Conservation (phyloP, 306 rosid species). For the Lathyrus sativus region DNA sequence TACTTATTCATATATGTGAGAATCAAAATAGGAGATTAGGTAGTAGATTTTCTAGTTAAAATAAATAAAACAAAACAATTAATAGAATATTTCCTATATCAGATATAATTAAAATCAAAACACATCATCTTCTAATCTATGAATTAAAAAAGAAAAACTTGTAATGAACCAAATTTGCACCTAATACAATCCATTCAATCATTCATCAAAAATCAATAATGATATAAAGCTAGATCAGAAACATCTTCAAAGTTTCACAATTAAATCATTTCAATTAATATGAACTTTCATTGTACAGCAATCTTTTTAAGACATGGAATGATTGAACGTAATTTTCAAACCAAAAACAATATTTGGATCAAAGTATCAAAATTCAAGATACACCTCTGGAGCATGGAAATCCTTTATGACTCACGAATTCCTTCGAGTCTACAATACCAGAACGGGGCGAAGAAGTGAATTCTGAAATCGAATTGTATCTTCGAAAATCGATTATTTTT, state of each 20-base stretch:
- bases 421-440: slow-evolving; percentile 23
- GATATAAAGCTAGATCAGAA: background rate
- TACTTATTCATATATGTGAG: background rate
- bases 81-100: background rate
- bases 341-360: background rate
- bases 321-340: background rate
- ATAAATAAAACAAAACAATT: background rate
- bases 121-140: background rate
- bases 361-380: background rate
- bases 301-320: background rate
- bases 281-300: background rate
- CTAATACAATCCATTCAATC: background rate
- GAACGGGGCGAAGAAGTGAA: slow-evolving; percentile 4
- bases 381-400: slow-evolving; percentile 16
- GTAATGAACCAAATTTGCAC: background rate
- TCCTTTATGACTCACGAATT: slow-evolving; percentile 25
- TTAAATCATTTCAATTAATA: background rate
- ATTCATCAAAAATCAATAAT: background rate
- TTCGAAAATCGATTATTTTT: slow-evolving; percentile 10
- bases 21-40: background rate
- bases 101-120: background rate
- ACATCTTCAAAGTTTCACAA: background rate
- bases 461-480: slow-evolving; percentile 33
- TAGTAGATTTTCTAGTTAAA: background rate
- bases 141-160: background rate